Percentiles rank a stretch among this genome's conserved stretches.
These are phyloP conservation scores for Calophaca sinica DNA, from an alignment of 306 rosid genomes.

Conservation along the genomic window DNA sequence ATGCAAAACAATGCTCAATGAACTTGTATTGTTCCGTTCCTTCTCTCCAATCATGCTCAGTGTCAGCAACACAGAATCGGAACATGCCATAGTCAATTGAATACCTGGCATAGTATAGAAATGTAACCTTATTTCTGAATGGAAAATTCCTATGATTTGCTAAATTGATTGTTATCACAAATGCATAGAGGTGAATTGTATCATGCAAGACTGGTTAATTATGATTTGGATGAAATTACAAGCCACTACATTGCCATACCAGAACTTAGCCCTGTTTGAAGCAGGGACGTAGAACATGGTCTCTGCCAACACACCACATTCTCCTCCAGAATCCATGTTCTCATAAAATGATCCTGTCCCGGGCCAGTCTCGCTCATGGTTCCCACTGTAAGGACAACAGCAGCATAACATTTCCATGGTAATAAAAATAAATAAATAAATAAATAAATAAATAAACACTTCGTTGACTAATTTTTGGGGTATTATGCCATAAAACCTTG, in stretches of 20 bases:
- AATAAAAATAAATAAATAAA: neutral
- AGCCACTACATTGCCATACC: constrained; percentile 51
- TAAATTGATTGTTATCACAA: constrained; percentile 3
- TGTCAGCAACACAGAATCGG: constrained; percentile 90
- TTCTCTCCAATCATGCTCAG: constrained; percentile 93
- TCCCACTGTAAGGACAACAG: constrained; percentile 64
- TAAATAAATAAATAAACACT: constrained; percentile 3
- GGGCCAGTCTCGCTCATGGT: constrained; percentile 98
- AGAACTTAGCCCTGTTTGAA: constrained; percentile 83
- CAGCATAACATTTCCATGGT: neutral
- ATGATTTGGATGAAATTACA: neutral
- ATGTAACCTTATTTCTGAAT: neutral
- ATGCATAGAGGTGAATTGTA: constrained; percentile 12
- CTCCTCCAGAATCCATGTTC: constrained; percentile 89
- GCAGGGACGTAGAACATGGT: constrained; percentile 90
- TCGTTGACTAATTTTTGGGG: constrained; percentile 14
- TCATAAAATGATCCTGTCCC: constrained; percentile 81
- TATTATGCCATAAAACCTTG: constrained; percentile 59
- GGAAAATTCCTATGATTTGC: neutral
- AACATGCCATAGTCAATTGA: constrained; percentile 88
- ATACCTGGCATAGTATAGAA: constrained; percentile 60
- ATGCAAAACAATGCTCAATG: constrained; percentile 79
- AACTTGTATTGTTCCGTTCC: constrained; percentile 85
- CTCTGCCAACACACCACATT: constrained; percentile 93
- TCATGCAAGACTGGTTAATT: neutral